Base-by-base conservation (phyloP, 768 basidiomycete genomes). In the Termitomyces sp. region DNA sequence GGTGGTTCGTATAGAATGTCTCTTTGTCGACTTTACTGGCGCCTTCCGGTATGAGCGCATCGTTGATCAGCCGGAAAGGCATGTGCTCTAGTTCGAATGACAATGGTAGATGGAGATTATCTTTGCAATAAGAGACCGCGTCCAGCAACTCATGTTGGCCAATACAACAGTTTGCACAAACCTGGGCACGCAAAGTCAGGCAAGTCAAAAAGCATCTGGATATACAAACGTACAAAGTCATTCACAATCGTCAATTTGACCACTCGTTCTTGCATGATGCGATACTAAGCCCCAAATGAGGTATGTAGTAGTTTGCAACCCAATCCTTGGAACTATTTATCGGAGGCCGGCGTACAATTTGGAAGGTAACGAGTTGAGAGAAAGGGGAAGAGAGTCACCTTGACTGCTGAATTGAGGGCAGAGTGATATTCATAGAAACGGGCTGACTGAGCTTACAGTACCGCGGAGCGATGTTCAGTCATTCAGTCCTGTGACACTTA, bases 121-220 rank as follows among this genome's bases (percentile, higher is more conserved):
- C 77, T 66, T 79, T 76, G 74, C 77, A 79, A 56, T 79, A 72
- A 4, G 74, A 66, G 51, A 84, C 77, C 38, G 82, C 82, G 49
- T 75, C 71, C 50, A 81, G 68, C 28, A 84, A 75, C 66, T 84
- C 82, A 65, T 80, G 77, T 64, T 83, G 78, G 16, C 77, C 77
- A 47, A 83, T 72, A 63, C 75, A 82, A 69, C 82, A 84, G 67
- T 80, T 82, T 36, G 76, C 72, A 64, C 82, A 83, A 53, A 75
- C 73, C 82, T 83, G 16, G 16, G 30, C 18, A 56, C 44, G 53
- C 47, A 46, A 51, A 33, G 36, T 55, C 54, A 64, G 41, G 30
- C 55, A 50, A 47, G 20, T 49, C 53, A 30, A 36, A 36, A 28
- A 38, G 41, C 55, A 63, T 49, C 62, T 50, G 36, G 50, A 52